phyloP scores from a whole-genome alignment of 345 rosid genomes.

The Citrus reticulata region DNA sequence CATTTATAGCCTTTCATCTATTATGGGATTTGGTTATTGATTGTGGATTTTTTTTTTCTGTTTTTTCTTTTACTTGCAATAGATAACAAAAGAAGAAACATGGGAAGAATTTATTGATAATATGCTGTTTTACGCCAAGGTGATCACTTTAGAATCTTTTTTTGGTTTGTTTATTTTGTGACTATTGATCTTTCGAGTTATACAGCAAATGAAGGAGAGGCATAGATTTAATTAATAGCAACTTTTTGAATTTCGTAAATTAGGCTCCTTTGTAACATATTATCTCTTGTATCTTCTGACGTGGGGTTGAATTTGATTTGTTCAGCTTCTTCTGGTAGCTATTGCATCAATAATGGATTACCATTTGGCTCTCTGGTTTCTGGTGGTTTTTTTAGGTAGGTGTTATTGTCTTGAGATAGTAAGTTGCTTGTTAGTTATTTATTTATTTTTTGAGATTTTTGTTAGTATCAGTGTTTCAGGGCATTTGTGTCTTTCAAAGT shows the following conservation, averaged over 20 bases:
- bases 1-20: neutral
- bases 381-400: conserved; percentile 61
- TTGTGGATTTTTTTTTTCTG: neutral
- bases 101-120: conserved; percentile 77
- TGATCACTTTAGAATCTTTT: conserved; percentile 10
- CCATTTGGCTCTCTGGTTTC: conserved; percentile 68
- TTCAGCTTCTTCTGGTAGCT: conserved; percentile 70
- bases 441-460: neutral
- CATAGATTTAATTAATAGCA: neutral
- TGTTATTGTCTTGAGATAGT: neutral
- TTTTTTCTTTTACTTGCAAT: conserved; percentile 7
- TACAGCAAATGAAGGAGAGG: neutral
- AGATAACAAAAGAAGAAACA: conserved; percentile 70
- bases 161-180: neutral
- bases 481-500: neutral
- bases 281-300: conserved; percentile 7
- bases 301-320: conserved; percentile 5
- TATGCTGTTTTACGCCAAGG: conserved; percentile 70
- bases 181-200: neutral
- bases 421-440: neutral
- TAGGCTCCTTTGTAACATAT: neutral
- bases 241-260: neutral
- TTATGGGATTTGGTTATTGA: neutral
- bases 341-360: conserved; percentile 64
- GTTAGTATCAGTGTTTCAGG: neutral